A percentile compares a stretch with the other conserved stretches of the same genome.
Conservation (phyloP, 495 filamentous ascomycete species). For the Penicillium angulare region DNA sequence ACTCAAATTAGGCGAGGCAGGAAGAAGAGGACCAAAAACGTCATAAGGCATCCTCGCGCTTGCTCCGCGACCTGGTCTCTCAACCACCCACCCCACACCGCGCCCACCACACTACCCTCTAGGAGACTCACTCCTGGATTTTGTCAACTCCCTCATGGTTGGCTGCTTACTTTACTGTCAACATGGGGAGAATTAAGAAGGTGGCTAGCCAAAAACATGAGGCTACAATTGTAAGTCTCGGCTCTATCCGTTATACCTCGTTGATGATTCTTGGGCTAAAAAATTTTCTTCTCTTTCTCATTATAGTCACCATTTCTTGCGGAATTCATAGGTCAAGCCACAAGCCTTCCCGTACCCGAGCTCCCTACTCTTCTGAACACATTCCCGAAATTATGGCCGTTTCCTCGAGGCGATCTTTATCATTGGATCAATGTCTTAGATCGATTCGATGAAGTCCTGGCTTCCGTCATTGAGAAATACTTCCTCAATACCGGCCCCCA, state of each 20-base stretch:
- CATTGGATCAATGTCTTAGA: constrained; percentile 97
- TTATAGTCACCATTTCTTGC: constrained; percentile 80
- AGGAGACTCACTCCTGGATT: constrained; percentile 35
- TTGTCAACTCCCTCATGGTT: constrained; percentile 46
- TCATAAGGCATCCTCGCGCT: constrained; percentile 43
- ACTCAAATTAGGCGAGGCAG: constrained; percentile 30
- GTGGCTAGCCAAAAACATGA: constrained; percentile 86
- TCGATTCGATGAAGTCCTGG: constrained; percentile 86
- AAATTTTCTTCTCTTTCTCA: constrained; percentile 25
- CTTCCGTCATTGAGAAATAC: constrained; percentile 79
- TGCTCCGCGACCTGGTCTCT: constrained; percentile 36
- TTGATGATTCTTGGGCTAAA: constrained; percentile 11
- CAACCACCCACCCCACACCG: constrained; percentile 17
- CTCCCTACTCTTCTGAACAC: constrained; percentile 72
- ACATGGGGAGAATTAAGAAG: constrained; percentile 98
- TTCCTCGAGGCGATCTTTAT: constrained; percentile 95
- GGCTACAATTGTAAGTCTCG: constrained; percentile 78
- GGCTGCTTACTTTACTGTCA: constrained; percentile 35
- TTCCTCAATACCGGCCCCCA: constrained; percentile 79
- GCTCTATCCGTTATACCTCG: constrained; percentile 4
- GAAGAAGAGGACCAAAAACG: constrained; percentile 39
- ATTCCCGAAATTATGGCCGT: constrained; percentile 89
- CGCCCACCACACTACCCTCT: constrained; percentile 23
- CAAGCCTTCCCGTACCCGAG: constrained; percentile 66
- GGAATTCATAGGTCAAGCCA: constrained; percentile 69